Base-by-base conservation (phyloP, 352 stramenopile genomes). In the Phytopythium delawarense region DNA sequence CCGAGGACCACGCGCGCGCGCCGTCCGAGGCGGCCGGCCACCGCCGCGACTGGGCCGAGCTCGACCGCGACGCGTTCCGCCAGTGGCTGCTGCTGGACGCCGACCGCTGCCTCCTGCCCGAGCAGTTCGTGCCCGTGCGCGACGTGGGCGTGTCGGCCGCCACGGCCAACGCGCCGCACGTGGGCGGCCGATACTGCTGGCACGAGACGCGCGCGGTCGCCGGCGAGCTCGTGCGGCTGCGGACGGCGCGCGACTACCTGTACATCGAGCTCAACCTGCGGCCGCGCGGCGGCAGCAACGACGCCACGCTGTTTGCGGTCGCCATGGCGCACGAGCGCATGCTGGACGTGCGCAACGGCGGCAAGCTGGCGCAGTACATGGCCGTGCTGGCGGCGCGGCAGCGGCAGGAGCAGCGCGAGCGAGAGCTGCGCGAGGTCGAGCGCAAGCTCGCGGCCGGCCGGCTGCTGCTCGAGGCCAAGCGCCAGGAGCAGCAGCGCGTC, bases 171-270 rank as follows among this genome's bases (percentile, higher is more conserved):
- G 64, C 69, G 7, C 67, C 79, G 11, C 76, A 82, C 5, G 69
- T 91, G 3, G 78, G 77, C 23, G 80, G 82, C 13, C 80, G 84
- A 16, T 88, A 84, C 46, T 83, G 70, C 45, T 94, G 84, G 84
- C 82, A 94, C 52, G 70, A 71, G 60, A 63, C 59, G 15, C 42
- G 20, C 8, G 69, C 75, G 0, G 65, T 79, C 3, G 75, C 83
- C 18, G 53, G 63, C 0, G 59, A 64, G 32, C 60, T 94, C 28
- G 78, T 72, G 62, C 77, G 79, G 1, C 56, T 50, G 40, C 75
- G 84, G 0, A 51, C 73, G 12, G 82, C 87, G 54, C 81, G 81
- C 18, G 82, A 91, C 63, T 71, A 78, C 46, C 23, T 81, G 2
- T 80, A 88, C 57, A 67, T 89, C 9, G 69, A 84, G 28, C 61